A percentile compares a stretch with the other conserved stretches of the same genome.
phyloP scores from a whole-genome alignment of 2,329 filamentous ascomycete species.

The Sporothrix phasma region DNA sequence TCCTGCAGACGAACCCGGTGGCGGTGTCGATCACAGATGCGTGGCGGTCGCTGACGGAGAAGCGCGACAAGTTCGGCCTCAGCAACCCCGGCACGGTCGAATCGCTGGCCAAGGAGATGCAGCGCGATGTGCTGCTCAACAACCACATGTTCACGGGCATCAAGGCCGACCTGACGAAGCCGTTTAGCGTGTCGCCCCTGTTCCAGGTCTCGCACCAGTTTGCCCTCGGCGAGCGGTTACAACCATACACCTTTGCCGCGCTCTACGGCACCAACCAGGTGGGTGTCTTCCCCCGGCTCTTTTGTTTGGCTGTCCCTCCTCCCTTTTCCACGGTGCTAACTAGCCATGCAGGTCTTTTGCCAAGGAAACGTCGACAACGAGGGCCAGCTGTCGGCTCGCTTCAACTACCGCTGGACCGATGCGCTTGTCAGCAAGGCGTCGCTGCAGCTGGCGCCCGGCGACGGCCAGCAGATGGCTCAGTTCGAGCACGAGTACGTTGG shows the following conservation, averaged over 20 bases:
- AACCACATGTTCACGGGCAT: conserved; percentile 96
- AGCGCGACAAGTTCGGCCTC: conserved; percentile 78
- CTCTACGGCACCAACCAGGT: conserved; percentile 92
- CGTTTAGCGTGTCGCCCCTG: conserved; percentile 83
- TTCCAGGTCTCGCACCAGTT: conserved; percentile 98
- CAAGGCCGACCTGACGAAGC: conserved; percentile 91
- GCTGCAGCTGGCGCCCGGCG: conserved; percentile 70
- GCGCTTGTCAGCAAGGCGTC: conserved; percentile 78
- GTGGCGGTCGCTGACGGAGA: conserved; percentile 71
- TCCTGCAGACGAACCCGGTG: conserved; percentile 66
- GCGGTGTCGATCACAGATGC: conserved; percentile 61
- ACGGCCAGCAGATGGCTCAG: conserved; percentile 76
- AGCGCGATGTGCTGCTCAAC: conserved; percentile 91
- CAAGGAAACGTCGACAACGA: conserved; percentile 95
- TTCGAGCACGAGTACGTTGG: conserved; percentile 94
- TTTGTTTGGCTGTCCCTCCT: background rate
- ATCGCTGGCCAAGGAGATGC: conserved; percentile 73
- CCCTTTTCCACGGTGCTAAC: background rate
- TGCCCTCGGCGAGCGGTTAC: conserved; percentile 83
- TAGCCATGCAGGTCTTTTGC: conserved; percentile 63
- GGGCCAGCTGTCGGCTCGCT: conserved; percentile 72
- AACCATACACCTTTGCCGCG: conserved; percentile 89
- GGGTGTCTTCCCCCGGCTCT: conserved; percentile 16
- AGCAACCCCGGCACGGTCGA: conserved; percentile 90
- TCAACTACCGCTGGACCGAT: conserved; percentile 79